Evolutionary conservation across 495 filamentous ascomycete genomes (phyloP), one percentile per base, ranked within the genome.

Genomic region (Parathielavia hyrcaniae): DNA sequence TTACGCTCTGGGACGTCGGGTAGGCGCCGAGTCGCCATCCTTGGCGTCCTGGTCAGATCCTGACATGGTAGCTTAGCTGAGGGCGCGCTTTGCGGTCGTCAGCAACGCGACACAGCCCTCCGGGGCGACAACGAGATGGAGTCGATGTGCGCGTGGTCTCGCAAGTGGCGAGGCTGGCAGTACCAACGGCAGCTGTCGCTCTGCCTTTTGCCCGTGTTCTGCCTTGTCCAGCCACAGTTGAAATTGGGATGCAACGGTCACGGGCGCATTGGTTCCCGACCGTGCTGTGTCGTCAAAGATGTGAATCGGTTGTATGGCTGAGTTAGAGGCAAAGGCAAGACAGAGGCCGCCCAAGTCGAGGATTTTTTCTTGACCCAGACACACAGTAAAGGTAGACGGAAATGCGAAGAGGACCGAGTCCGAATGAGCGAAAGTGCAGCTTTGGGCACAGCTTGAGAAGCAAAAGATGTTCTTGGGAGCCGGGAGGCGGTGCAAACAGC

Each of bases 11-110:
- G 58, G 54, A 36, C 67, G 56, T 22, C 64, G 64, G 35, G 57
- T 48, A 40, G 64, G 52, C 20, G 57, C 55, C 45, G 60, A 52
- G 4, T 65, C 62, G 36, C 50, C 55, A 32, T 64, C 60, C 16
- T 57, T 43, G 50, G 52, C 44, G 30, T 60, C 61, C 40, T 57
- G 45, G 59, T 22, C 34, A 23, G 66, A 41, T n/a, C 20, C 23
- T 10, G 55, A 64, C 67, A 69, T 69, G 50, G 51, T 55, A 67
- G 67, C 62, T 67, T 55, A 67, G 67, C 62, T 67, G 62, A 60
- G 53, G 53, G 19, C 39, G 58, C 44, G 55, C 51, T 55, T 61
- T 54, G 35, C 20, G 32, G 61, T 63, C 62, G 60, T 58, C 58
- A 57, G 52, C 60, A 58, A 17, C 30, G 48, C 50, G 53, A 47